Evolutionary conservation across 108 stramenopile species (phyloP).

Genomic region (Fragilariopsis cylindrus): DNA sequence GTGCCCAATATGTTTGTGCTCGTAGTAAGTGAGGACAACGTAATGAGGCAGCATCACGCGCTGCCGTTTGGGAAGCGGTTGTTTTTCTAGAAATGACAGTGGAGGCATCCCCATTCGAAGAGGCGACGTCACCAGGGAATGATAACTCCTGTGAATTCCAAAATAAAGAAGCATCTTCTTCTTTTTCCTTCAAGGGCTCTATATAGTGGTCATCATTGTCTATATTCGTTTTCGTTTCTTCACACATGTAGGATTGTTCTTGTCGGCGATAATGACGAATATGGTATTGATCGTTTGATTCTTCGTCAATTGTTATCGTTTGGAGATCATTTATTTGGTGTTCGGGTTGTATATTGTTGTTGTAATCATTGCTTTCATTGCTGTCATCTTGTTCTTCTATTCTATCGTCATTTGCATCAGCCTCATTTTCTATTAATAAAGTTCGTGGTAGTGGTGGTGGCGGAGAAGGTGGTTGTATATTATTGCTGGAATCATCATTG

Average conservation of each 20-base stretch:
- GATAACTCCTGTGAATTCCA: background rate
- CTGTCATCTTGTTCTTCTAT: background rate
- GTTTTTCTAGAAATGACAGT: background rate
- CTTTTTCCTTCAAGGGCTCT: background rate
- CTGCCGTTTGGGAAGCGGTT: slow-evolving; percentile 4
- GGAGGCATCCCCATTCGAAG: slow-evolving; percentile 1
- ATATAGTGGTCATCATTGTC: too few species aligned
- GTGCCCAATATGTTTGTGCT: slow-evolving; percentile 55
- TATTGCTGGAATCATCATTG: background rate
- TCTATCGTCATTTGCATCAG: background rate
- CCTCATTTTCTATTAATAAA: background rate
- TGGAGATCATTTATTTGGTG: background rate
- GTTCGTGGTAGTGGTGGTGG: background rate
- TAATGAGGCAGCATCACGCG: slow-evolving; percentile 12
- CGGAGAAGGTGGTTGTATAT: background rate
- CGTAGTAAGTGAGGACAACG: slow-evolving; percentile 59
- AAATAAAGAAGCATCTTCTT: background rate
- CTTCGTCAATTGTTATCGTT: background rate
- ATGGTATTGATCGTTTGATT: background rate
- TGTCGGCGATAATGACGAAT: too few species aligned
- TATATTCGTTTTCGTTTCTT: too few species aligned
- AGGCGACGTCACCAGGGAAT: background rate
- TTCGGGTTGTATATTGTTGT: background rate
- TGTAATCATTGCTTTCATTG: background rate
- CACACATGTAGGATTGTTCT: too few species aligned